These are phyloP conservation scores for Mycena haematopus DNA, from an alignment of 768 basidiomycete species.

Conservation along the genomic window DNA sequence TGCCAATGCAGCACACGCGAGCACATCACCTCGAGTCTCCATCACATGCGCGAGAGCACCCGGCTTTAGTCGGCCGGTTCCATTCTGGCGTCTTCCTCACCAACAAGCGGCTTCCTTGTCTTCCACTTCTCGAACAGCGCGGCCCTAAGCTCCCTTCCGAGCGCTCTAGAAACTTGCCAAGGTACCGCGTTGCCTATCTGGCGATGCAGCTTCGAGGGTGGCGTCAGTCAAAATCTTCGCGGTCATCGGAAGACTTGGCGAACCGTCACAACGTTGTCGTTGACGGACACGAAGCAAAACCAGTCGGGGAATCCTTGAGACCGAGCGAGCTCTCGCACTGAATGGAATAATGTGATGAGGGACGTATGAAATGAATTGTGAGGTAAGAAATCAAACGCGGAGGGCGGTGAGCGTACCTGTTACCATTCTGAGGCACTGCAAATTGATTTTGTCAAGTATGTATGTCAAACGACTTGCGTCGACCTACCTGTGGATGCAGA, in stretches of 20 bases:
- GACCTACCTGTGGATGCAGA: slow-evolving; percentile 68
- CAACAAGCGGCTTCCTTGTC: background rate
- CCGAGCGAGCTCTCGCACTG: slow-evolving; percentile 46
- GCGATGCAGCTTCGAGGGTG: slow-evolving; percentile 65
- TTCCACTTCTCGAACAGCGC: slow-evolving; percentile 61
- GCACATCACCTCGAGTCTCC: background rate
- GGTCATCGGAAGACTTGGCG: background rate
- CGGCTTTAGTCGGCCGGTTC: background rate
- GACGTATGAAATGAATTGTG: background rate
- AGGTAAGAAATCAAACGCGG: background rate
- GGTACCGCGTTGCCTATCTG: slow-evolving; percentile 87
- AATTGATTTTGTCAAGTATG: background rate
- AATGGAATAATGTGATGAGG: background rate
- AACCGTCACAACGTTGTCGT: slow-evolving; percentile 61
- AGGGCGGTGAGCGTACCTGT: background rate
- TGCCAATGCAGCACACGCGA: no score
- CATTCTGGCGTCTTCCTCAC: slow-evolving; percentile 11
- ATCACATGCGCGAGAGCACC: slow-evolving; percentile 11
- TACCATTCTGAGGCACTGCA: slow-evolving; percentile 66
- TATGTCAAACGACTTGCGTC: background rate
- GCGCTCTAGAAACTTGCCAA: slow-evolving; percentile 64
- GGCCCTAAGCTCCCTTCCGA: slow-evolving; percentile 66
- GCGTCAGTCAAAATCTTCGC: background rate
- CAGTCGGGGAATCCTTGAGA: slow-evolving; percentile 85
- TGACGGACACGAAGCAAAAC: slow-evolving; percentile 64